Evolutionary conservation across 306 rosid species (phyloP).

Genomic region (Prunus armeniaca): DNA sequence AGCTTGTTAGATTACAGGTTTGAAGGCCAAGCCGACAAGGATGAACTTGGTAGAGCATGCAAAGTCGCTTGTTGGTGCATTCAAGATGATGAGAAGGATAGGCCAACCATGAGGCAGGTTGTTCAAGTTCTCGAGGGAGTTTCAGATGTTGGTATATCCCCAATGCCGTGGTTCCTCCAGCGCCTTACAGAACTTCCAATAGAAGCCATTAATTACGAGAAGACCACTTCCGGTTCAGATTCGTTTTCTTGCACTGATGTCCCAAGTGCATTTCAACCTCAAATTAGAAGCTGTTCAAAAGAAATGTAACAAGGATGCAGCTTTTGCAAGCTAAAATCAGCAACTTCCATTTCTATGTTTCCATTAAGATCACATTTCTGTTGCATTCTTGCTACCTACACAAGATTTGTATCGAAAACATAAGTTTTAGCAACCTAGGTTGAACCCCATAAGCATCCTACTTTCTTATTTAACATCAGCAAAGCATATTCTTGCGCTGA

Average conservation of each 20-base stretch:
- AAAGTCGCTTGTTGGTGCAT: conserved; percentile 55
- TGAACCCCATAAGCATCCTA: no score
- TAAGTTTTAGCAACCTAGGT: no score
- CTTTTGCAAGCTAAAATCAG: no score
- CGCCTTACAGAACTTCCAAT: not conserved
- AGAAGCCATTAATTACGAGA: not conserved
- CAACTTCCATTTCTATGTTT: no score
- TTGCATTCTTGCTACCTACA: no score
- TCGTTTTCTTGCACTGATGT: not conserved
- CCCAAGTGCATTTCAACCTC: not conserved
- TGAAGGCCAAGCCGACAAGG: conserved; percentile 33
- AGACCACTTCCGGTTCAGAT: not conserved
- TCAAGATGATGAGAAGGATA: conserved; percentile 44
- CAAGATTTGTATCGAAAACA: no score
- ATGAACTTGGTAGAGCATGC: conserved; percentile 30
- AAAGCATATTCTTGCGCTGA: no score
- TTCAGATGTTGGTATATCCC: conserved; percentile 17
- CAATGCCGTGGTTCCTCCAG: not conserved
- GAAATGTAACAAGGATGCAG: no score
- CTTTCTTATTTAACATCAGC: no score
- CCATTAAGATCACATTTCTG: no score
- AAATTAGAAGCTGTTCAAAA: no score
- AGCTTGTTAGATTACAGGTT: conserved; percentile 12
- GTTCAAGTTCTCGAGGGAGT: conserved; percentile 55
- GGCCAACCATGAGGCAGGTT: conserved; percentile 53